Evolutionary conservation across 1,284 basidiomycete species (phyloP), one percentile per base, ranked within the genome.

Genomic region (Sparassis latifolia): DNA sequence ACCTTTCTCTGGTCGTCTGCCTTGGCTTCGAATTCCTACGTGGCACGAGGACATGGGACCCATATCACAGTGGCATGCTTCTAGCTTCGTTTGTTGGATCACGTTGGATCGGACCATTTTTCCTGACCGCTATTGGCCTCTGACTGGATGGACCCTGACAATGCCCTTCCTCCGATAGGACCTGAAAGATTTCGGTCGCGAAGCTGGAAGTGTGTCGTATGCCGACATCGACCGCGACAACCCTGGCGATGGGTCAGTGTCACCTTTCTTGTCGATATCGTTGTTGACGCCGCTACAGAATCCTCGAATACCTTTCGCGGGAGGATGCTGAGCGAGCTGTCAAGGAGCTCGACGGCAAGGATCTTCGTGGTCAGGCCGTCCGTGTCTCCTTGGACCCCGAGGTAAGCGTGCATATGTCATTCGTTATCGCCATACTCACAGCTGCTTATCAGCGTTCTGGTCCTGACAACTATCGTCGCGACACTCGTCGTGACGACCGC

Each of bases 121-220:
- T 20, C 20, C 20, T 20, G 20, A 20, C 20, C 20, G 20, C 20
- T 20, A 20, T 20, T 20, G 20, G 20, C 20, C 20, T 20, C 20
- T 20, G 20, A 20, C 20, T 20, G 6, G 12, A 44, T 40, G 33
- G 31, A 43, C 41, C 49, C 52, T 55, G 42, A 57, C 49, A 20
- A 28, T 52, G 51, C 41, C 33, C 45, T 45, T 47, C 53, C 58
- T 46, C 76, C 20, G 20, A 20, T 20, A 97, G 95, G 94, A 97
- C 68, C 75, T 97, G 63, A 97, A 97, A 72, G 94, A 97, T 67
- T 97, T 95, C 59, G 94, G 92, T 61, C 90, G 94, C 54, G 85
- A 92, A 63, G 91, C 89, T 47, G 92, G 89, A 44, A 89, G 82
- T 61, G 92, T 97, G 54, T 89, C 87, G 28, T 97, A 89, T 62